These are phyloP conservation scores for Penicillium brevicompactum DNA, from an alignment of 2,329 filamentous ascomycete genomes.

Conservation along the genomic window DNA sequence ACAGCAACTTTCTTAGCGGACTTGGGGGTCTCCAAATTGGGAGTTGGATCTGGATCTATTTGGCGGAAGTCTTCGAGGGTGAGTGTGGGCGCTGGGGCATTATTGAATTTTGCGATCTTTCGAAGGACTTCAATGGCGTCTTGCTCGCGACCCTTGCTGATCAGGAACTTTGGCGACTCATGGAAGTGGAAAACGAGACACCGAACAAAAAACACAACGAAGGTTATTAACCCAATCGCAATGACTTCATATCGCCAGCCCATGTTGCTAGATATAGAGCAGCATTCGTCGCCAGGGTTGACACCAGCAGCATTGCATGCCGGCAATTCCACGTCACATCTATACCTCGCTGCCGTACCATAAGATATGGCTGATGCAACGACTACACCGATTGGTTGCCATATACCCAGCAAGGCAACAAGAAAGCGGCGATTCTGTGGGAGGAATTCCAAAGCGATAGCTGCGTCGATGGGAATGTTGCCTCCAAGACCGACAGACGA, in stretches of 20 bases:
- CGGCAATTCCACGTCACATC: conserved; percentile 12
- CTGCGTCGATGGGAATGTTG: conserved; percentile 16
- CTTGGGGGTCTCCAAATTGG: not conserved
- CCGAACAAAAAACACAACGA: conserved; percentile 6
- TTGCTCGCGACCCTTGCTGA: conserved; percentile 11
- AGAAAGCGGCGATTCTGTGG: conserved; percentile 15
- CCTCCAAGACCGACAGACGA: conserved; percentile 13
- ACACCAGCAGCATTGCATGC: conserved; percentile 5
- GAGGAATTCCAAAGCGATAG: conserved; percentile 12
- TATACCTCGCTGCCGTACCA: conserved; percentile 12
- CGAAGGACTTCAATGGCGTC: conserved; percentile 15
- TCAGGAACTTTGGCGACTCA: conserved; percentile 13
- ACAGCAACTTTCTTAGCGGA: not conserved
- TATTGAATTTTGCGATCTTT: conserved; percentile 15
- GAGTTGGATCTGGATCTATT: not conserved
- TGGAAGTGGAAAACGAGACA: conserved; percentile 9
- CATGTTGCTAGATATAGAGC: conserved; percentile 15
- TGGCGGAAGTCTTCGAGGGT: conserved; percentile 9
- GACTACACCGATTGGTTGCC: conserved; percentile 12
- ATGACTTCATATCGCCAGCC: conserved; percentile 14
- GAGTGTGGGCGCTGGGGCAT: conserved; percentile 5
- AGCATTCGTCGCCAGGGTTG: conserved; percentile 5
- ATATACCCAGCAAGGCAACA: conserved; percentile 12
- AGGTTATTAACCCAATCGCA: conserved; percentile 9
- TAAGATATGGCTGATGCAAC: conserved; percentile 14